Conservation (phyloP, 73 alveolate genomes). For the Blepharisma stoltei region DNA sequence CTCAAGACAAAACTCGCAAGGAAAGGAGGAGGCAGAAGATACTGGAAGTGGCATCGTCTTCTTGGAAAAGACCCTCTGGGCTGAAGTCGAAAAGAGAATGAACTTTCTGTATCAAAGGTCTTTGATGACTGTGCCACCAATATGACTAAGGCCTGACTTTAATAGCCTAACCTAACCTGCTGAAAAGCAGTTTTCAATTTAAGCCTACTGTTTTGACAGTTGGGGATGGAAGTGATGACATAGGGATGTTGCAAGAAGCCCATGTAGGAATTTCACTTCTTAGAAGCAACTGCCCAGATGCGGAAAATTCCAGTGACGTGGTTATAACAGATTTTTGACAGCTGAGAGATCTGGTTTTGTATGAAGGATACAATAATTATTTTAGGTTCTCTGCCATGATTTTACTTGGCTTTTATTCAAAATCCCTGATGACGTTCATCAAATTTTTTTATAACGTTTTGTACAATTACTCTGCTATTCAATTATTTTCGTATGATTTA, state of each 20-base stretch:
- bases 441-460: neutral
- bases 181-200: neutral
- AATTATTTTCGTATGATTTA: neutral
- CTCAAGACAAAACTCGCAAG: no score
- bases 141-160: no score
- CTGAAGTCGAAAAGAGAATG: no score
- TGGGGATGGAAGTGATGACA: conserved; percentile 27
- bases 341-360: neutral
- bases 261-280: conserved; percentile 2
- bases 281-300: neutral
- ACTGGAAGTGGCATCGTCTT: no score
- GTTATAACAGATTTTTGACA: neutral
- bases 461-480: neutral
- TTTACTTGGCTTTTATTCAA: neutral
- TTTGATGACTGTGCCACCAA: no score
- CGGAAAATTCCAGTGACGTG: neutral
- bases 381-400: neutral
- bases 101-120: no score
- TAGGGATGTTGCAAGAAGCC: conserved; percentile 18
- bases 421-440: neutral
- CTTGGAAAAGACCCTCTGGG: no score
- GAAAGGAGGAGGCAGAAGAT: no score
- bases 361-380: neutral
- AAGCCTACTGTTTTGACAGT: neutral
- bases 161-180: no score